A percentile compares a stretch with the other conserved stretches of the same genome.
Conservation (phyloP, 495 filamentous ascomycete genomes). For the Chlorociboria aeruginascens region DNA sequence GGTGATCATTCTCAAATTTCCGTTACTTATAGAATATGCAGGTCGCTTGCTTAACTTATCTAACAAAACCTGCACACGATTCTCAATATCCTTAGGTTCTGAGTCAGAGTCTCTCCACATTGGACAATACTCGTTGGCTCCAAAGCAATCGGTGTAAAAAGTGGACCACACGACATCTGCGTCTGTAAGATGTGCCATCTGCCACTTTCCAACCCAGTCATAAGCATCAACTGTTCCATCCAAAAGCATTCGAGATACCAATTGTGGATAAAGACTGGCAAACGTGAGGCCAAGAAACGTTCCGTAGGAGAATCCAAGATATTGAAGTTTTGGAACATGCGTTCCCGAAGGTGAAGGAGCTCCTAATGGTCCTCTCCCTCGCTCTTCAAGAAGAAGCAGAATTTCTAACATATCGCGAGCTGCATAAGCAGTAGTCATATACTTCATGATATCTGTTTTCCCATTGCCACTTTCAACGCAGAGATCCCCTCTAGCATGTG, state of each 20-base stretch:
- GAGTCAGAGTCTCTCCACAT: neutral
- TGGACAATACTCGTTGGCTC: neutral
- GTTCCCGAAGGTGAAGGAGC: neutral
- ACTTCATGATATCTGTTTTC: neutral
- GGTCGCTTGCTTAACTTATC: neutral
- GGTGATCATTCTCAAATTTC: neutral
- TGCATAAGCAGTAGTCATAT: neutral
- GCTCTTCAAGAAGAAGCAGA: neutral
- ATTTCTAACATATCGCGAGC: conserved; percentile 2
- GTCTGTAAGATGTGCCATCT: neutral
- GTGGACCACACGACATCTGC: neutral
- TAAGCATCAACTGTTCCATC: conserved; percentile 34
- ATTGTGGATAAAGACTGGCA: conserved; percentile 29
- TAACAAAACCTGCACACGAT: neutral
- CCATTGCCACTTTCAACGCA: neutral
- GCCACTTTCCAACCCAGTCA: conserved; percentile 19
- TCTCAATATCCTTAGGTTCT: neutral
- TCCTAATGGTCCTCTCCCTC: neutral
- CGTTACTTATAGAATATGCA: neutral
- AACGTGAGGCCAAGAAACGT: conserved; percentile 47
- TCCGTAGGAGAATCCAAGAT: conserved; percentile 53
- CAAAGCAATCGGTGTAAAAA: conserved; percentile 1
- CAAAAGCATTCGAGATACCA: conserved; percentile 31
- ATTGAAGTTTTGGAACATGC: conserved; percentile 26
- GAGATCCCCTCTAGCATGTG: neutral